Conservation (phyloP, 441 rosid genomes). For the Corymbia citriodora region DNA sequence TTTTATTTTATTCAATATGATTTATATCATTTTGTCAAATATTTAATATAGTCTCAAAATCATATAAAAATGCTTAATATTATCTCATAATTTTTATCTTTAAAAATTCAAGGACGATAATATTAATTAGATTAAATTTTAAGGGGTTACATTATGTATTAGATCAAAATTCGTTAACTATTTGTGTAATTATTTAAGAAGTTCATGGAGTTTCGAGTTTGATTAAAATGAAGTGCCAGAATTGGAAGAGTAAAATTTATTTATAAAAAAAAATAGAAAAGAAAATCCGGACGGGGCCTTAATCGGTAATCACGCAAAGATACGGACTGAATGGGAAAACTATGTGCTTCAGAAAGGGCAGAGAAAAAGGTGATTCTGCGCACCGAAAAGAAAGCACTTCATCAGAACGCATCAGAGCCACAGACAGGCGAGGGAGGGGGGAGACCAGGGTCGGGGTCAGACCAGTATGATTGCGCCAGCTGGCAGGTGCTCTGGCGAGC, state of each 20-base stretch:
- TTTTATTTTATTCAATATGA: too few relatives aligned
- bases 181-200: neutral
- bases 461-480: neutral
- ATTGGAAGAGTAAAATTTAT: neutral
- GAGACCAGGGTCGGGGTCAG: neutral
- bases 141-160: too few relatives aligned
- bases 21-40: too few relatives aligned
- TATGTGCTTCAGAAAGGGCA: neutral
- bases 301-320: neutral
- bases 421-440: neutral
- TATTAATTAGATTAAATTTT: too few relatives aligned
- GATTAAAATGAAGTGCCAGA: neutral
- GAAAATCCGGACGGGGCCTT: neutral
- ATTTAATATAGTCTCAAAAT: rapidly evolving
- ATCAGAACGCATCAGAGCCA: neutral
- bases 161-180: too few relatives aligned
- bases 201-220: neutral
- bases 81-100: too few relatives aligned
- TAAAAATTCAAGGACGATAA: rapidly evolving
- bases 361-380: neutral
- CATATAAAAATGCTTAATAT: too few relatives aligned
- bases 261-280: neutral
- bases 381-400: neutral
- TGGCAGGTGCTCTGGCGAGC: neutral
- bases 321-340: neutral